A percentile compares a stretch with the other conserved stretches of the same genome.
These are phyloP conservation scores for Boletus rubroflammeus DNA, from an alignment of 768 basidiomycete genomes.

Conservation along the genomic window DNA sequence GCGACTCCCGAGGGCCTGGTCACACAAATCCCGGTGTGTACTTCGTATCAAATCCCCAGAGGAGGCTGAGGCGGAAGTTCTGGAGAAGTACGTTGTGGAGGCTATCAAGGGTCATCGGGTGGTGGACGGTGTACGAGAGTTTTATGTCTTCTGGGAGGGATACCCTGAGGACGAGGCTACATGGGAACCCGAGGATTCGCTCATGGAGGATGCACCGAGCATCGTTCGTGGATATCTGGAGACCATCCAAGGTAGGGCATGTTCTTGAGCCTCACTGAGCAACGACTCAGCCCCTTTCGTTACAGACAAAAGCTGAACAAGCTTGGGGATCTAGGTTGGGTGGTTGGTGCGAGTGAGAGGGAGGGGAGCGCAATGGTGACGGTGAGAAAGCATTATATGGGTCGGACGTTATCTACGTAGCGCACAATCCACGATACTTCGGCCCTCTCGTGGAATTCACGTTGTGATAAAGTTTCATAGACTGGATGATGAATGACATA, in stretches of 20 bases:
- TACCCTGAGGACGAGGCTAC: constrained; percentile 49
- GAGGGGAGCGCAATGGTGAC: not conserved
- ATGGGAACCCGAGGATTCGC: constrained; percentile 51
- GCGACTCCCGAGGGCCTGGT: constrained; percentile 55
- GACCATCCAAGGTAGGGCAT: constrained; percentile 7
- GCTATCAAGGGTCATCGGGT: constrained; percentile 36
- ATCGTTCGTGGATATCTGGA: constrained; percentile 41
- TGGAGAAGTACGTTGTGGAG: constrained; percentile 45
- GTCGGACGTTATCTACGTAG: constrained; percentile 8
- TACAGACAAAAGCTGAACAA: constrained; percentile 8
- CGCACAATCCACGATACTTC: constrained; percentile 3
- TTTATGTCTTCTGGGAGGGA: constrained; percentile 53
- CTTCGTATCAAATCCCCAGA: constrained; percentile 40
- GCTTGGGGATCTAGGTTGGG: not conserved
- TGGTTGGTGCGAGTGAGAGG: not conserved
- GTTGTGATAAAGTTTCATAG: constrained; percentile 16
- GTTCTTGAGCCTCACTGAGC: not conserved
- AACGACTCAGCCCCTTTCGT: not conserved
- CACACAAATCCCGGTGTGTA: constrained; percentile 39
- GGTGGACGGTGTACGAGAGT: constrained; percentile 38
- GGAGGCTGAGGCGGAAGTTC: constrained; percentile 28
- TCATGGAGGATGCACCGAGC: constrained; percentile 48
- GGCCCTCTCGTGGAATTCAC: constrained; percentile 1
- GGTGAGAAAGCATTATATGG: constrained; percentile 7
- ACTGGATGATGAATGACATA: not conserved